Conservation (phyloP, 2,329 filamentous ascomycete genomes). For the Mycosphaerella sp. region DNA sequence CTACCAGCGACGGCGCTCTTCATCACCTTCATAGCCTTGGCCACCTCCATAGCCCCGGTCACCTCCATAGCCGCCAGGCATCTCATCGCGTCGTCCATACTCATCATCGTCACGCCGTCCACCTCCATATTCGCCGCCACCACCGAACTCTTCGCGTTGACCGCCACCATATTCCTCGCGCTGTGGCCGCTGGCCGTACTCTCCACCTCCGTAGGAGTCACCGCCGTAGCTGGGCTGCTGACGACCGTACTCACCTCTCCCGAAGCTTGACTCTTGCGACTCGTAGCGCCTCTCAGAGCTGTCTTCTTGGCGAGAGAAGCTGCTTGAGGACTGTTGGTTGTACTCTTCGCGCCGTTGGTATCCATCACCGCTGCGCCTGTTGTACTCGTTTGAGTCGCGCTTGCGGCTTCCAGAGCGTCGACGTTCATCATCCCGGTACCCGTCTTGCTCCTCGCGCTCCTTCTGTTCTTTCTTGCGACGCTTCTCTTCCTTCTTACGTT, state of each 20-base stretch:
- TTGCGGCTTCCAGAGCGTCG: slow-evolving; percentile 10
- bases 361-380: slow-evolving; percentile 13
- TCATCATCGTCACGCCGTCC: slow-evolving; percentile 12
- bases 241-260: slow-evolving; percentile 16
- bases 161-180: slow-evolving; percentile 4
- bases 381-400: slow-evolving; percentile 17
- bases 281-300: slow-evolving; percentile 20
- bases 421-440: slow-evolving; percentile 13
- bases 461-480: slow-evolving; percentile 25
- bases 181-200: neutral
- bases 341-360: slow-evolving; percentile 18
- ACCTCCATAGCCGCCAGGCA: slow-evolving; percentile 15
- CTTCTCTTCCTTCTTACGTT: slow-evolving; percentile 36
- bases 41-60: slow-evolving; percentile 19
- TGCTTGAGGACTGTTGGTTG: slow-evolving; percentile 11
- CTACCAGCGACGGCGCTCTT: slow-evolving; percentile 14
- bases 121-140: slow-evolving; percentile 2
- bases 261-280: slow-evolving; percentile 16
- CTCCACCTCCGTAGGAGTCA: slow-evolving; percentile 7
- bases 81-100: slow-evolving; percentile 13
- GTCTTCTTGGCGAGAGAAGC: slow-evolving; percentile 23
- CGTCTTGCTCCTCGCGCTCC: slow-evolving; percentile 23
- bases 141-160: slow-evolving; percentile 6
- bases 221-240: slow-evolving; percentile 16
- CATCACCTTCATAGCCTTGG: slow-evolving; percentile 3